Percentiles rank a stretch among this genome's conserved stretches.
Evolutionary conservation across 225 moss, liverwort and hornwort species (phyloP).

Genomic region (Bryum argenteum): DNA sequence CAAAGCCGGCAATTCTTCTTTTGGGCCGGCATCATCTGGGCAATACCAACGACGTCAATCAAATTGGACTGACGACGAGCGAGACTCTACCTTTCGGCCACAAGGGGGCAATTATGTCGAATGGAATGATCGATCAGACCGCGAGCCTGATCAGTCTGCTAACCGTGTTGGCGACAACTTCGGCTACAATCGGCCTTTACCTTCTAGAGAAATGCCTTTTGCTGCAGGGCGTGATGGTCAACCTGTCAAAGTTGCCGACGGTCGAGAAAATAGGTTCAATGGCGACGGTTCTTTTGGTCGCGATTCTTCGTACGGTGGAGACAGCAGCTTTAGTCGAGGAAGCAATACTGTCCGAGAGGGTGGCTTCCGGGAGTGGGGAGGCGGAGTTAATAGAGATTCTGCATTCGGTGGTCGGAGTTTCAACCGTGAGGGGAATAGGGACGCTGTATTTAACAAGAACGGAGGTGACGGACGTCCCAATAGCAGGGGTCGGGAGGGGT

Average conservation of each 20-base stretch:
- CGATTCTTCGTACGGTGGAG: constrained; percentile 60
- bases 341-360: constrained; percentile 57
- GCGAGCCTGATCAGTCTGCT: constrained; percentile 64
- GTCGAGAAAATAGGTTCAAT: constrained; percentile 52
- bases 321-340: constrained; percentile 49
- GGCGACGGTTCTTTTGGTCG: constrained; percentile 59
- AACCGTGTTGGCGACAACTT: constrained; percentile 68
- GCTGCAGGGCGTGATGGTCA: constrained; percentile 59
- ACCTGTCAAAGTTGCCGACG: constrained; percentile 42
- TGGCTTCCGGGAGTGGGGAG: constrained; percentile 62
- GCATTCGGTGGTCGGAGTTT: constrained; percentile 64
- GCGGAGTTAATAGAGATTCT: constrained; percentile 59
- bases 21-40: constrained; percentile 55
- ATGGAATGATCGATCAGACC: constrained; percentile 70
- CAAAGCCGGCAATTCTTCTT: constrained; percentile 52
- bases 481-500: constrained; percentile 71
- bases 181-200: constrained; percentile 64
- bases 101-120: constrained; percentile 70
- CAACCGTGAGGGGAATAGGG: constrained; percentile 64
- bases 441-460: constrained; percentile 62
- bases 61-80: constrained; percentile 99
- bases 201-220: constrained; percentile 60
- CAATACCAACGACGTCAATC: constrained; percentile 72
- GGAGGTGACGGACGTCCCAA: constrained; percentile 65
- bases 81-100: constrained; percentile 81